Evolutionary conservation across 306 rosid genomes (phyloP).

Genomic region (Malus fusca): DNA sequence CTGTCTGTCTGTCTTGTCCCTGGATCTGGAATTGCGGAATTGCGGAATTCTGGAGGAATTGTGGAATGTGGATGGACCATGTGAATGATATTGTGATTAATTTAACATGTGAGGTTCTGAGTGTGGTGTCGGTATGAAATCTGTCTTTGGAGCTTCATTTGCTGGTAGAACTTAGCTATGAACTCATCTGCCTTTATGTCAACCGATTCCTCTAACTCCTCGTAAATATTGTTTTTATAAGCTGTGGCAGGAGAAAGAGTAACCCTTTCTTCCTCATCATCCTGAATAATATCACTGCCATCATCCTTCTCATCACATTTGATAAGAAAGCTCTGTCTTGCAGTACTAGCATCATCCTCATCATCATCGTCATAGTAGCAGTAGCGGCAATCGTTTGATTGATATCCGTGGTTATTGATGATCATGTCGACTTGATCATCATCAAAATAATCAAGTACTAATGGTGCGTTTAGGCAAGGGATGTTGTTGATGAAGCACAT

Average conservation of each 20-base stretch:
- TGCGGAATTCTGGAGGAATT: too few relatives aligned
- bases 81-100: not conserved
- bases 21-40: too few relatives aligned
- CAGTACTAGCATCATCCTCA: not conserved
- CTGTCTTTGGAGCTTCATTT: conserved; percentile 57
- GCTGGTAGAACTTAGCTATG: conserved; percentile 61
- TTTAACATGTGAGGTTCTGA: not conserved
- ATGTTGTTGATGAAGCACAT: conserved; percentile 54
- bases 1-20: too few relatives aligned
- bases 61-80: not conserved
- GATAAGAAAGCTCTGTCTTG: not conserved
- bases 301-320: not conserved
- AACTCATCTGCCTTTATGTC: conserved; percentile 77
- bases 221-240: not conserved
- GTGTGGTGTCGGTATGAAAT: conserved; percentile 25
- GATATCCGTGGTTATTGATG: not conserved
- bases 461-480: conserved; percentile 67
- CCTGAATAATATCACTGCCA: not conserved
- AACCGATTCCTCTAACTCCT: conserved; percentile 5
- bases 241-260: not conserved
- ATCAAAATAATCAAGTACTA: conserved; percentile 20
- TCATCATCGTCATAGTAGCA: not conserved
- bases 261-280: not conserved
- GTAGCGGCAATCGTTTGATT: not conserved
- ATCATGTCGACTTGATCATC: not conserved